Base-by-base conservation (phyloP, 306 rosid genomes). In the Dalbergia oliveri region DNA sequence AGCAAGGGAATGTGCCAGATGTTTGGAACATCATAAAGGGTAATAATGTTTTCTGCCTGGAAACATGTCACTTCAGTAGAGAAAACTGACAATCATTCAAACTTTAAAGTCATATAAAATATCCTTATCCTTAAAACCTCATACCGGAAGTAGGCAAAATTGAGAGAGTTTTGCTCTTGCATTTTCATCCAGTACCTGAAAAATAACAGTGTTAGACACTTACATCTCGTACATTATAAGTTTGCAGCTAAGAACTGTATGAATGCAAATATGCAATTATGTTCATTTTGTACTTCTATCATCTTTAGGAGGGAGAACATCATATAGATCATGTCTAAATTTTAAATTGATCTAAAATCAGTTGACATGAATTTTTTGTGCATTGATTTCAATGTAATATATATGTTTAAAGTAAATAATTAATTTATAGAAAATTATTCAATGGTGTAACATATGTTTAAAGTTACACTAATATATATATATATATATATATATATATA, bases 1-100 rank as follows among this genome's bases (percentile, higher is more conserved):
- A 95, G 97, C 84, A 95, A 77, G 75, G 99, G 99, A 88, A 95
- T 81, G 81, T 89, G 98, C 99, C 99, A 95, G 61, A 95, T 95
- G 90, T 95, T 95, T 77, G 98, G 87, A 79, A 90, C 99, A 61
- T 95, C 99, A 78, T 93, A 90, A n/a, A 95, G 97, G 57, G 96
- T 93, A 75, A 93, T 70, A 66, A 95, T 91, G 77, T 91, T 91
- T 71, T 90, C 94, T 45, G 37, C 94, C 99, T 95, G 92, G 35
- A 87, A 87, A 79, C 41, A 77, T 37, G 49, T 23, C 37, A 50
- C 73, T 77, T 87, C 70, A 81, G 65, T 50, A 61, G 13, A 47
- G 66, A 61, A 79, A 73, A 81, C 33, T 65, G 58, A 59, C 44
- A 59, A 37, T 49, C 41, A 70, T 83, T 71, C 56, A 34, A 31